Evolutionary conservation across 164 flowering plant genomes (phyloP), one percentile per base, ranked within the genome.

Genomic region (Cinnamomum micranthum): DNA sequence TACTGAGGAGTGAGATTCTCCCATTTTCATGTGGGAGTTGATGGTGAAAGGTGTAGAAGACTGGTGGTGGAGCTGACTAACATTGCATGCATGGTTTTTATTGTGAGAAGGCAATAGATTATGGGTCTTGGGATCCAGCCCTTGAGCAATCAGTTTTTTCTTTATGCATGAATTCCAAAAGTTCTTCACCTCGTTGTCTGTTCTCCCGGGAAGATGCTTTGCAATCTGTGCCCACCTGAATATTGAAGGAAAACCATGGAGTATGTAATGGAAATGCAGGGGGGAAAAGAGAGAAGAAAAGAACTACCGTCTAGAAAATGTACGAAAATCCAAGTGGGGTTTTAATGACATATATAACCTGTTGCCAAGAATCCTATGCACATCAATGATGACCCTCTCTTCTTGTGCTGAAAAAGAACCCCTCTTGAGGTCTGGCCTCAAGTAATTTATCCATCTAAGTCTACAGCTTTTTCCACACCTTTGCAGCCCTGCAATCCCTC

Each of bases 81-180:
- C 69, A 33, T 50, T 73, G 82, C 77, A 64, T 72, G 77, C 63
- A 73, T 70, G 50, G 65, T 33, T 77, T 68, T 59, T 79, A 2
- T 64, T 66, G 35, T 68, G 79, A 60, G 86, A 67, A 55, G 87
- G 76, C 14, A 88, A 70, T 13, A 85, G 77, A 71, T 84, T 87
- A 68, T 88, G 90, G 15, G 91, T 88, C 77, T 79, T 83, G 58
- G 91, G 91, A 76, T 87, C 91, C 68, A 88, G 62, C n/a, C 91
- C 91, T 81, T 87, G 88, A 19, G 91, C 80, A 5, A 88, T 77
- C 2, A 88, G 83, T 80, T 87, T 88, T 68, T 88, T 88, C 87
- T 88, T 88, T n/a, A 88, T 83, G 87, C 91, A 88, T 52, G 91
- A 88, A 70, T 88, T 88, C 90, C 91, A 88, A 47, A 84, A 88